Evolutionary conservation across 441 rosid genomes (phyloP).

Genomic region (Erodium chrysanthum): DNA sequence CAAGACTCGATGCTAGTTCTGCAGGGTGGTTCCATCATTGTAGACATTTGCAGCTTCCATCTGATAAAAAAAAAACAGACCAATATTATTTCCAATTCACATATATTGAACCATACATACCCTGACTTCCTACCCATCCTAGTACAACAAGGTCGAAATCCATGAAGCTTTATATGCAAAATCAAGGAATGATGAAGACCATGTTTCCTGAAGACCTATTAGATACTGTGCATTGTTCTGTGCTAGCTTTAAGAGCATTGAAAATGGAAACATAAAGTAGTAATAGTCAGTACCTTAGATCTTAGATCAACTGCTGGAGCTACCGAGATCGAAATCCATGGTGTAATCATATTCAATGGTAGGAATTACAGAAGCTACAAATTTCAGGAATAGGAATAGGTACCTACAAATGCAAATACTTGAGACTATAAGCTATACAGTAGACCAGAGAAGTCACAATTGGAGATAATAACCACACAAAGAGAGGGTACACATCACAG

Average conservation of each 20-base stretch:
- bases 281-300: slow-evolving; percentile 25
- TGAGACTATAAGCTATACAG: not conserved
- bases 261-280: not conserved
- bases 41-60: not conserved
- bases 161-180: too few species aligned
- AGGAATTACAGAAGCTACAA: slow-evolving; percentile 86
- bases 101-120: not conserved
- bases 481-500: slow-evolving; percentile 1
- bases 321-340: slow-evolving; percentile 90
- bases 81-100: not conserved
- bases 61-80: not conserved
- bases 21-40: not conserved
- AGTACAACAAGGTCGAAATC: too few species aligned
- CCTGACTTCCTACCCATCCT: not conserved
- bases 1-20: not conserved
- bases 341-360: slow-evolving; percentile 90
- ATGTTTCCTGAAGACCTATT: too few species aligned
- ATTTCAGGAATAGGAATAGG: slow-evolving; percentile 85
- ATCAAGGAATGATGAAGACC: too few species aligned
- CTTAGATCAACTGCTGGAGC: slow-evolving; percentile 53
- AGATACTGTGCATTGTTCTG: not conserved
- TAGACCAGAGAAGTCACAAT: not conserved
- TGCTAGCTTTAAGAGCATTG: slow-evolving; percentile 3
- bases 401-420: slow-evolving; percentile 38
- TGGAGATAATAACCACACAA: not conserved